Evolutionary conservation across 331 rosid species (phyloP).

Genomic region (Malus hybrid): DNA sequence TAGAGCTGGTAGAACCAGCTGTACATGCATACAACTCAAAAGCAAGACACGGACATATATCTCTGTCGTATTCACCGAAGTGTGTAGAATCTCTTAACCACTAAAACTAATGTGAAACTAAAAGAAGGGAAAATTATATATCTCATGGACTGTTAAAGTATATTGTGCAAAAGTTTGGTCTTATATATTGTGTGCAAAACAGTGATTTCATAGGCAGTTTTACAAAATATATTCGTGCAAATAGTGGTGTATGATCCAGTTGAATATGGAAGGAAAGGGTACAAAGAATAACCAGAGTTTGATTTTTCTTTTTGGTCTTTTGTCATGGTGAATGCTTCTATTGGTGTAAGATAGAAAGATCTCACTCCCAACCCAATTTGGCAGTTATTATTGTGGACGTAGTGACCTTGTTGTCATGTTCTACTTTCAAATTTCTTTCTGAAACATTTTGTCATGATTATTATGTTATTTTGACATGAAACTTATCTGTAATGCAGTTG

Average conservation of each 20-base stretch:
- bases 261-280: background rate
- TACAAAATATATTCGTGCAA: background rate
- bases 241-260: background rate
- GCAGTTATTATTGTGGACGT: background rate
- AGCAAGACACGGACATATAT: background rate
- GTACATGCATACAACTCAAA: background rate
- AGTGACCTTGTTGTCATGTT: background rate
- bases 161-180: background rate
- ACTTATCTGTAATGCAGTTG: slow-evolving; percentile 35
- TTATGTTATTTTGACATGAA: slow-evolving; percentile 4
- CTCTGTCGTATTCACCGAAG: background rate
- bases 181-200: background rate
- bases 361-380: background rate
- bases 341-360: background rate
- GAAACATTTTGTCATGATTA: slow-evolving; percentile 1
- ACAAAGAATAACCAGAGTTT: background rate
- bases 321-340: background rate
- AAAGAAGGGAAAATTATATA: background rate
- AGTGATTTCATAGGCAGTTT: background rate
- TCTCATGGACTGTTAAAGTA: no score
- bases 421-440: background rate
- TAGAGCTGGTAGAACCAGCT: background rate
- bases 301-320: background rate
- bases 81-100: background rate
- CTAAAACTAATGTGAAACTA: background rate